phyloP scores from a whole-genome alignment of 2,329 filamentous ascomycete species.

The Claviceps citrina region DNA sequence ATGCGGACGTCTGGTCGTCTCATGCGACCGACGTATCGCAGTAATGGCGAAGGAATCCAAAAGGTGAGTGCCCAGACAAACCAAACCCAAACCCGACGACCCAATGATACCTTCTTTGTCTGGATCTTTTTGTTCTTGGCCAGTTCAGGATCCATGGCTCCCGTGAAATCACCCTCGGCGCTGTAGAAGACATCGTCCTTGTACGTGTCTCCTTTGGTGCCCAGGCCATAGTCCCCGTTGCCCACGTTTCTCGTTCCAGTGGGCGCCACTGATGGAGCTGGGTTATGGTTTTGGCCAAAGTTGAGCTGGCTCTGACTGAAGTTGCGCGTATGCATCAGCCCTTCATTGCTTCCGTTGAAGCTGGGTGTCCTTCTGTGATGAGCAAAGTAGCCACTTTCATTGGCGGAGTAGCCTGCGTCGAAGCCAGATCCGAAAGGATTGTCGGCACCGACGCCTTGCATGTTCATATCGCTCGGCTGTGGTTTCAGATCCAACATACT shows the following conservation, averaged over 20 bases:
- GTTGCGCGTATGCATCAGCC: slow-evolving; percentile 48
- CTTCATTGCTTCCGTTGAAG: slow-evolving; percentile 55
- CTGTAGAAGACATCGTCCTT: slow-evolving; percentile 64
- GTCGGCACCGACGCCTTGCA: slow-evolving; percentile 26
- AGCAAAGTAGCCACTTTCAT: slow-evolving; percentile 55
- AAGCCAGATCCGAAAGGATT: slow-evolving; percentile 33
- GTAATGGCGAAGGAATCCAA: slow-evolving; percentile 78
- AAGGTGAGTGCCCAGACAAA: slow-evolving; percentile 80
- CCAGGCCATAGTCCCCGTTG: slow-evolving; percentile 77
- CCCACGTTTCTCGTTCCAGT: slow-evolving; percentile 40
- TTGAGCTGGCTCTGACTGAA: slow-evolving; percentile 41
- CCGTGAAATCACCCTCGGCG: slow-evolving; percentile 50
- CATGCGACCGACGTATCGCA: slow-evolving; percentile 81
- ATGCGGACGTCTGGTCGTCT: slow-evolving; percentile 91
- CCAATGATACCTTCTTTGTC: slow-evolving; percentile 45
- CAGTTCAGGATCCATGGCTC: slow-evolving; percentile 60
- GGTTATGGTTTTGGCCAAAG: slow-evolving; percentile 23
- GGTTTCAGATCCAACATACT: slow-evolving; percentile 84
- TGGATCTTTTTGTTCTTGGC: slow-evolving; percentile 64
- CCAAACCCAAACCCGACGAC: slow-evolving; percentile 63
- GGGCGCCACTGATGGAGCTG: slow-evolving; percentile 46
- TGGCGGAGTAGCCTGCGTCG: slow-evolving; percentile 57
- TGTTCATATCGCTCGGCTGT: slow-evolving; percentile 25
- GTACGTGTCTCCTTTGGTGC: slow-evolving; percentile 66
- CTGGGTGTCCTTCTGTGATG: slow-evolving; percentile 43